Percentiles rank a stretch among this genome's conserved stretches.
Evolutionary conservation across 1,284 basidiomycete species (phyloP).

Genomic region (Vanrija sp.): DNA sequence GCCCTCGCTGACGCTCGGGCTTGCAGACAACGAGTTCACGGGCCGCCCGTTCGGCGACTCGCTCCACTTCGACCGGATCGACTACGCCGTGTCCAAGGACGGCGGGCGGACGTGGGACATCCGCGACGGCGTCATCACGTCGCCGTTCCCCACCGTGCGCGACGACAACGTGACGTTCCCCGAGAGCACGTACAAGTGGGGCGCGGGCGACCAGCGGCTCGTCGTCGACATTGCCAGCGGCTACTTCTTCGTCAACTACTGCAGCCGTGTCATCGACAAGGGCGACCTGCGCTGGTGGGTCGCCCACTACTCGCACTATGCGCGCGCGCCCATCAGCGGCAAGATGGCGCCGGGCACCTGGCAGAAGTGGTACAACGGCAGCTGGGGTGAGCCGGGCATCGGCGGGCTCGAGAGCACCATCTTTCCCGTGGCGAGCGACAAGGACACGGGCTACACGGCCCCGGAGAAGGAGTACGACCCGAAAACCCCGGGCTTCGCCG

Average conservation of each 20-base stretch:
- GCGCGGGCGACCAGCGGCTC: slow-evolving; percentile 15
- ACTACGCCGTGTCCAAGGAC: slow-evolving; percentile 10
- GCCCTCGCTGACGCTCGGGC: not conserved
- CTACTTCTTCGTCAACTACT: slow-evolving; percentile 14
- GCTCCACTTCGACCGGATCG: slow-evolving; percentile 17
- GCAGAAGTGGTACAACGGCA: slow-evolving; percentile 12
- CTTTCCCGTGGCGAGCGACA: not conserved
- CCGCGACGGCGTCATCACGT: slow-evolving; percentile 8
- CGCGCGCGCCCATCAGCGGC: slow-evolving; percentile 7
- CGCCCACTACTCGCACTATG: slow-evolving; percentile 9
- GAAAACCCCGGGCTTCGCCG: not conserved
- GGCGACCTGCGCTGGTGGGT: slow-evolving; percentile 8
- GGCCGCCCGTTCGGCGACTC: slow-evolving; percentile 7
- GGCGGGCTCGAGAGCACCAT: slow-evolving; percentile 10
- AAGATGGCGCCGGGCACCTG: slow-evolving; percentile 9
- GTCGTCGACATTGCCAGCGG: slow-evolving; percentile 2
- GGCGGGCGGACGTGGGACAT: slow-evolving; percentile 12
- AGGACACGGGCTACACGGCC: slow-evolving; percentile 4
- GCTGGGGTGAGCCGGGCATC: slow-evolving; percentile 9
- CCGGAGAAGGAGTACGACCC: slow-evolving; percentile 8
- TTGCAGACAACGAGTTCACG: slow-evolving; percentile 17
- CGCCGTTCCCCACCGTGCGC: slow-evolving; percentile 8
- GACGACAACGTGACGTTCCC: slow-evolving; percentile 8
- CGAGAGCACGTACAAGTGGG: slow-evolving; percentile 9
- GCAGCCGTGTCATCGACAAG: slow-evolving; percentile 3